A percentile compares a stretch with the other conserved stretches of the same genome.
phyloP scores from a whole-genome alignment of 352 stramenopile genomes.

The Globisporangium solare region DNA sequence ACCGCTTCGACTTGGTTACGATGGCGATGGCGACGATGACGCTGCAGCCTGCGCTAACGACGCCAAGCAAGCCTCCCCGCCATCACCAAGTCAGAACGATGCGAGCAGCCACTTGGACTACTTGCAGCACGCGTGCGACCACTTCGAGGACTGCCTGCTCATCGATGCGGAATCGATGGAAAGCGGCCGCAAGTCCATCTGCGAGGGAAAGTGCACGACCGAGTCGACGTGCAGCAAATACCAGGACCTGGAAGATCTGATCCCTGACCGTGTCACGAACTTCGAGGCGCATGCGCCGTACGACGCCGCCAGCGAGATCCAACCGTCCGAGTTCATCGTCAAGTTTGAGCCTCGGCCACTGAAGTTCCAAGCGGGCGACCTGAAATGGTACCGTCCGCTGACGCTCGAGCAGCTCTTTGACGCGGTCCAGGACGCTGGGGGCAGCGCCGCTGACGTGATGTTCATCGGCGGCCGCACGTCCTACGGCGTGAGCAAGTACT shows the following conservation, averaged over 20 bases:
- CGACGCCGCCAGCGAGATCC: slow-evolving; percentile 9
- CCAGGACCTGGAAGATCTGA: slow-evolving; percentile 30
- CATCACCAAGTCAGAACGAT: background rate
- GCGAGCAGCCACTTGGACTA: slow-evolving; percentile 1
- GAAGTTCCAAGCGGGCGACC: slow-evolving; percentile 17
- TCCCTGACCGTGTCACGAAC: slow-evolving; percentile 9
- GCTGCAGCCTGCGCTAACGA: background rate
- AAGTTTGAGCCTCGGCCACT: slow-evolving; percentile 25
- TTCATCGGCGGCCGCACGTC: slow-evolving; percentile 58
- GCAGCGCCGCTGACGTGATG: slow-evolving; percentile 47
- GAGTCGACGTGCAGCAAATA: slow-evolving; percentile 15
- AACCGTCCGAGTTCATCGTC: slow-evolving; percentile 27
- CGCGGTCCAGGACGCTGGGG: slow-evolving; percentile 78
- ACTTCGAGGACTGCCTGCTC: slow-evolving; percentile 27
- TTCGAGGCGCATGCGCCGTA: slow-evolving; percentile 10
- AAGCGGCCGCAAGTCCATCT: slow-evolving; percentile 18
- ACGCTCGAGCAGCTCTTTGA: slow-evolving; percentile 39
- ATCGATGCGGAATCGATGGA: slow-evolving; percentile 17
- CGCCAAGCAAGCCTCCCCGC: background rate
- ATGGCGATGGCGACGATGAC: slow-evolving; percentile 1
- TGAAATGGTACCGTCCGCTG: slow-evolving; percentile 34
- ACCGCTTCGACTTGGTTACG: slow-evolving; percentile 9
- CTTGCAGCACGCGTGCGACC: slow-evolving; percentile 19
- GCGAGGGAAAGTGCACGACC: slow-evolving; percentile 18
- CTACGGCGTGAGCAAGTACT: slow-evolving; percentile 51